Conservation (phyloP, 2,329 filamentous ascomycete species). For the Fusarium pseudocircinatum region DNA sequence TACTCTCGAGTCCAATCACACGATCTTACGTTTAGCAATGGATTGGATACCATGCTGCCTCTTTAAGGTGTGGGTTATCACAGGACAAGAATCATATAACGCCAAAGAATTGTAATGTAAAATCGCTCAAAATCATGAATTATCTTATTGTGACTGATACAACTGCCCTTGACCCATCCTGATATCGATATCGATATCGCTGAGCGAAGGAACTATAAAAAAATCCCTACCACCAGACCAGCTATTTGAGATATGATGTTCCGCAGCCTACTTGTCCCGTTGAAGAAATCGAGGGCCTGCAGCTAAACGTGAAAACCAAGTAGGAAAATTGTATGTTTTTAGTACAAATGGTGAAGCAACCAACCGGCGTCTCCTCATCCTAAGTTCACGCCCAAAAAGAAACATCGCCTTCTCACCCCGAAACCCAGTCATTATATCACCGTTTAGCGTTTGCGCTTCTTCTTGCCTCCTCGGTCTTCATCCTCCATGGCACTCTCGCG, state of each 20-base stretch:
- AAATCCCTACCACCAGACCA: neutral
- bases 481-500: slow-evolving; percentile 61
- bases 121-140: slow-evolving; percentile 31
- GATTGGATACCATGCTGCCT: neutral
- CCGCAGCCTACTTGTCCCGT: neutral
- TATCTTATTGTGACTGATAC: slow-evolving; percentile 26
- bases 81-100: neutral
- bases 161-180: slow-evolving; percentile 22
- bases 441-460: slow-evolving; percentile 56
- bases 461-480: slow-evolving; percentile 77
- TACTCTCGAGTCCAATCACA: neutral
- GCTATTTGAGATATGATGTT: slow-evolving; percentile 1
- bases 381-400: neutral
- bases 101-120: neutral
- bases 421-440: neutral
- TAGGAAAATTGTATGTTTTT: slow-evolving; percentile 25
- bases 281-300: neutral
- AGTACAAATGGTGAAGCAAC: slow-evolving; percentile 27
- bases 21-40: neutral
- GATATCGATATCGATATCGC: slow-evolving; percentile 7
- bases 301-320: slow-evolving; percentile 15
- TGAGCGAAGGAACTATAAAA: slow-evolving; percentile 1
- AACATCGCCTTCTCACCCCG: neutral
- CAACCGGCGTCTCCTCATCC: slow-evolving; percentile 6
- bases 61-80: neutral